Conservation (phyloP, 768 basidiomycete genomes). For the Russula earlei region DNA sequence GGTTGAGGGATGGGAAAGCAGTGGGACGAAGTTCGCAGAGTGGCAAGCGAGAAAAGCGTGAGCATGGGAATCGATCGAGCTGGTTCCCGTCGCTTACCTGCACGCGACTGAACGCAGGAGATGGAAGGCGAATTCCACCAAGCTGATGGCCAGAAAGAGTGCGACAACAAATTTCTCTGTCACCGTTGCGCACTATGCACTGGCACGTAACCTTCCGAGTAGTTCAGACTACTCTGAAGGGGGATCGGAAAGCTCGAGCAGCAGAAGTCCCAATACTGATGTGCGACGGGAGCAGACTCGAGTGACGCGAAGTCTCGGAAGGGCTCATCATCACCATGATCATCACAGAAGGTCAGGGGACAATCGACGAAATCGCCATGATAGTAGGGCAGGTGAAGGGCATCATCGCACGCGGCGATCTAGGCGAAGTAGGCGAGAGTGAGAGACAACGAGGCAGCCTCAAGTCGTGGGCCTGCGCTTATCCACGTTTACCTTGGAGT, state of each 20-base stretch:
- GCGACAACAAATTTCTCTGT: not conserved
- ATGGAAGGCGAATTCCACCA: constrained; percentile 11
- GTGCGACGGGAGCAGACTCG: not conserved
- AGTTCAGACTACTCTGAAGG: not conserved
- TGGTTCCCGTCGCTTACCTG: not conserved
- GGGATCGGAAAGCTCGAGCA: constrained; percentile 2
- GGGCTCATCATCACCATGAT: not conserved
- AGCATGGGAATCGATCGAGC: constrained; percentile 21
- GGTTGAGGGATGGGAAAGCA: constrained; percentile 41
- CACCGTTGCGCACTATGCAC: not conserved
- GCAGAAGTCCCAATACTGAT: not conserved
- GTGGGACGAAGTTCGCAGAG: constrained; percentile 39
- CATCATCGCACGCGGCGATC: constrained; percentile 9
- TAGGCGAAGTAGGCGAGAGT: constrained; percentile 8
- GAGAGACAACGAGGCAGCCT: constrained; percentile 1
- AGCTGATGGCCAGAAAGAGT: not conserved
- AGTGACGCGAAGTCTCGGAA: too few relatives aligned
- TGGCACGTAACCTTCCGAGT: not conserved
- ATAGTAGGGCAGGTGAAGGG: not conserved
- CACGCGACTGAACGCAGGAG: constrained; percentile 9
- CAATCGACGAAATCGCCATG: not conserved
- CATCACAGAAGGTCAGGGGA: not conserved
- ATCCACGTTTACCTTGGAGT: not conserved
- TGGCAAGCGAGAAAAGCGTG: constrained; percentile 50
- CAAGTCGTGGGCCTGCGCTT: not conserved